phyloP scores from a whole-genome alignment of 2,329 filamentous ascomycete genomes.

The Tolypocladium tundrense region DNA sequence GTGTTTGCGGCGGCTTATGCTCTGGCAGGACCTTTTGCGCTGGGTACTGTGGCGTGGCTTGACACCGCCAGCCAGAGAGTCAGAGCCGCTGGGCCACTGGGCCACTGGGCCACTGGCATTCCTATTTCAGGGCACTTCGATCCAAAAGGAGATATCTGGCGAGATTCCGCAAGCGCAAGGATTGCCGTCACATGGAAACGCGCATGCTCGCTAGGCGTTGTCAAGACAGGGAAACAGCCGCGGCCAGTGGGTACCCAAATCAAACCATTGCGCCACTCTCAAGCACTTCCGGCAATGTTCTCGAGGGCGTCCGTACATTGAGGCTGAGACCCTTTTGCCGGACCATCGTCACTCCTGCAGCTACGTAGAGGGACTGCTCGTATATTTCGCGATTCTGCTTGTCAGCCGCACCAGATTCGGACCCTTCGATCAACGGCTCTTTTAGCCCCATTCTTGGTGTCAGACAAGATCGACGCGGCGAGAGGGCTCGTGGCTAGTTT shows the following conservation, averaged over 20 bases:
- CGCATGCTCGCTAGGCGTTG: not conserved
- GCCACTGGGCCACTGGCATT: not conserved
- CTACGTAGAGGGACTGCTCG: not conserved
- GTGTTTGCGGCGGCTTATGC: not conserved
- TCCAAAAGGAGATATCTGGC: not conserved
- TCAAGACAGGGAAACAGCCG: not conserved
- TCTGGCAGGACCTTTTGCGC: not conserved
- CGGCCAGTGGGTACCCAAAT: too few relatives aligned
- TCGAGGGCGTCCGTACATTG: not conserved
- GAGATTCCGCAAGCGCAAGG: not conserved
- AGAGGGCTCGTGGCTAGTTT: too few relatives aligned
- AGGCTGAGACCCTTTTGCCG: not conserved
- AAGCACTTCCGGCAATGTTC: not conserved
- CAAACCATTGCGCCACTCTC: too few relatives aligned
- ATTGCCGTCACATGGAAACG: not conserved
- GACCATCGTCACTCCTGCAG: not conserved
- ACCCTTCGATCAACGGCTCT: not conserved
- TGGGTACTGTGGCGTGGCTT: not conserved
- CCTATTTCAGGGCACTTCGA: too few relatives aligned
- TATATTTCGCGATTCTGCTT: too few relatives aligned
- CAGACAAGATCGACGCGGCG: not conserved
- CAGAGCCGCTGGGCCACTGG: not conserved
- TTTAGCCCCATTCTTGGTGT: not conserved
- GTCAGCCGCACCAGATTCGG: not conserved
- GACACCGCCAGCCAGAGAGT: not conserved